Evolutionary conservation across 495 filamentous ascomycete species (phyloP).

Genomic region (Chaetomium cochliodes): DNA sequence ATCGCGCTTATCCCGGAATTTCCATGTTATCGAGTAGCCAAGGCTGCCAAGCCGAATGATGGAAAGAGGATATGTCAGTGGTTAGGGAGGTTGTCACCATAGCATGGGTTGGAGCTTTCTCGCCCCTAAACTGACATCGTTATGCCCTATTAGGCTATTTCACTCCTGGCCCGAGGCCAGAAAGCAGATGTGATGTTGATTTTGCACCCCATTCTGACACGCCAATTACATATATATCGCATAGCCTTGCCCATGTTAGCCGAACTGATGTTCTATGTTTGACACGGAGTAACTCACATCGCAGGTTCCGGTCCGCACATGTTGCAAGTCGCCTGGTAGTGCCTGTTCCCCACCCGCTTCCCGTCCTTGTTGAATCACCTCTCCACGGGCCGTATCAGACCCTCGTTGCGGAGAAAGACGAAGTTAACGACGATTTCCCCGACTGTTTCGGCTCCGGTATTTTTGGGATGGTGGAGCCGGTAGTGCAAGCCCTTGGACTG

Average conservation of each 20-base stretch:
- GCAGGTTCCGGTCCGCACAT: slow-evolving; percentile 21
- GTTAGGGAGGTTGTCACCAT: too few relatives aligned
- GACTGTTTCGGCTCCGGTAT: slow-evolving; percentile 19
- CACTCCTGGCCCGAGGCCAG: slow-evolving; percentile 16
- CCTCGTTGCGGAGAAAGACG: slow-evolving; percentile 17
- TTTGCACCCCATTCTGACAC: slow-evolving; percentile 12
- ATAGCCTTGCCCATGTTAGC: slow-evolving; percentile 19
- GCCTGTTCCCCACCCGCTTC: slow-evolving; percentile 14
- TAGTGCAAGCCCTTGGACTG: slow-evolving; percentile 23
- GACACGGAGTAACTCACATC: slow-evolving; percentile 19
- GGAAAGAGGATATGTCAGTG: too few relatives aligned
- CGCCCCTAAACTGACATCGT: too few relatives aligned
- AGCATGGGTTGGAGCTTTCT: too few relatives aligned
- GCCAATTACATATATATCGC: slow-evolving; percentile 20
- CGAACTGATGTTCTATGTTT: not conserved
- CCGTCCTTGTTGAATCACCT: not conserved
- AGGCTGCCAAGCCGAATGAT: too few relatives aligned
- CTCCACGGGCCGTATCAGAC: slow-evolving; percentile 7
- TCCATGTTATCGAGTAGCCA: too few relatives aligned
- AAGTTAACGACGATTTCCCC: slow-evolving; percentile 23
- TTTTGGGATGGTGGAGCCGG: slow-evolving; percentile 19
- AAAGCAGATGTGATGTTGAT: slow-evolving; percentile 25
- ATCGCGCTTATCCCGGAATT: too few relatives aligned
- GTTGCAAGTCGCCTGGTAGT: slow-evolving; percentile 21
- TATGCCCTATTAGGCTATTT: too few relatives aligned